A percentile compares a stretch with the other conserved stretches of the same genome.
Conservation (phyloP, 257 asterid genomes). For the Jacaranda mimosifolia region DNA sequence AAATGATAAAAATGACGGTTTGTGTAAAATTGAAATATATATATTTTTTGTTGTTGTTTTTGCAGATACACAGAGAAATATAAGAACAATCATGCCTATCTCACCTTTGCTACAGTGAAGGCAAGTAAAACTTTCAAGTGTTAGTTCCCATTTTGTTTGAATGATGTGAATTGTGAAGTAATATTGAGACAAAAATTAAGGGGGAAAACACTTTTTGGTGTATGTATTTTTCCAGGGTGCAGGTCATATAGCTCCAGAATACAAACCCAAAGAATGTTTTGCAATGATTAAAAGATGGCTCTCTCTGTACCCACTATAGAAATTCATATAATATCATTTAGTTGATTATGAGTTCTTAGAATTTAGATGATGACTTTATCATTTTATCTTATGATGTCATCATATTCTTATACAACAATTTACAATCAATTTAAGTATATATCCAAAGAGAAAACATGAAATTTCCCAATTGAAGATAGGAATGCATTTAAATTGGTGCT, state of each 20-base stretch:
- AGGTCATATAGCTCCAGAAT: conserved; percentile 37
- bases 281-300: conserved; percentile 31
- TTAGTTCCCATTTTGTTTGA: neutral
- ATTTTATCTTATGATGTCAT: too few species aligned
- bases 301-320: neutral
- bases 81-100: conserved; percentile 13
- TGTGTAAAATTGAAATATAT: neutral
- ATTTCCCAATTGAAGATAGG: too few species aligned
- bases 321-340: too few species aligned
- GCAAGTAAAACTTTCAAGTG: neutral
- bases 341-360: too few species aligned
- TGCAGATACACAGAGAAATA: conserved; percentile 39
- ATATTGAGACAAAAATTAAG: neutral
- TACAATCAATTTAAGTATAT: too few species aligned
- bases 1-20: neutral
- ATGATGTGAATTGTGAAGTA: neutral
- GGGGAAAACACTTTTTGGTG: neutral
- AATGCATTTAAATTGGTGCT: too few species aligned
- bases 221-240: conserved; percentile 33
- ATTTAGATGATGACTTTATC: too few species aligned
- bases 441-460: too few species aligned
- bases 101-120: conserved; percentile 46
- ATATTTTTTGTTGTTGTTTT: neutral
- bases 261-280: conserved; percentile 26
- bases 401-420: too few species aligned